Conservation (phyloP, 2,329 filamentous ascomycete genomes). For the Neonectria neomacrospora region DNA sequence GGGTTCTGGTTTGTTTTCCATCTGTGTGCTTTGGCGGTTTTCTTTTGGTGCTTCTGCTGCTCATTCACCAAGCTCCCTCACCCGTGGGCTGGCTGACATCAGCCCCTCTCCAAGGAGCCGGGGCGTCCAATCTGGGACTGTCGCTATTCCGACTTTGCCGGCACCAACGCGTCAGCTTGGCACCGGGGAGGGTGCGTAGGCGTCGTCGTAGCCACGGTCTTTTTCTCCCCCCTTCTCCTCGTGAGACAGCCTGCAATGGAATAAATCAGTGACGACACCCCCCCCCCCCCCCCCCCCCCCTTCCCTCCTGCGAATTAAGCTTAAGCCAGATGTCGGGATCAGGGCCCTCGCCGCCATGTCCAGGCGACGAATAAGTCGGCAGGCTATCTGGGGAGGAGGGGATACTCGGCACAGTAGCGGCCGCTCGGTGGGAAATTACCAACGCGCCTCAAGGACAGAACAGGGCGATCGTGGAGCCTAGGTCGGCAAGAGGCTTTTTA, state of each 20-base stretch:
- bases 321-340: constrained; percentile 42
- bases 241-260: constrained; percentile 12
- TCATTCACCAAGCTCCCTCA: constrained; percentile 1
- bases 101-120: constrained; percentile 25
- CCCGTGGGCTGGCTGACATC: constrained; percentile 31
- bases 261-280: constrained; percentile 26
- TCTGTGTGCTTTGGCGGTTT: too few relatives aligned
- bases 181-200: constrained; percentile 18
- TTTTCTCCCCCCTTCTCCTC: background rate
- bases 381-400: constrained; percentile 19
- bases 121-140: constrained; percentile 17
- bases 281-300: background rate
- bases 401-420: constrained; percentile 25
- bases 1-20: background rate
- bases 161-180: constrained; percentile 38
- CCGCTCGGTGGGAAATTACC: constrained; percentile 23
- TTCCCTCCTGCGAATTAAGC: constrained; percentile 42
- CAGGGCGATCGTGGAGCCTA: background rate
- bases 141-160: constrained; percentile 42
- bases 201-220: constrained; percentile 11
- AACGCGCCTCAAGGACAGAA: constrained; percentile 1
- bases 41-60: background rate
- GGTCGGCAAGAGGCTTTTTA: background rate
- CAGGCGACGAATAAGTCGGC: constrained; percentile 11
- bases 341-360: constrained; percentile 27